These are phyloP conservation scores for Phylloporus scabripes DNA, from an alignment of 768 basidiomycete genomes.

Conservation along the genomic window DNA sequence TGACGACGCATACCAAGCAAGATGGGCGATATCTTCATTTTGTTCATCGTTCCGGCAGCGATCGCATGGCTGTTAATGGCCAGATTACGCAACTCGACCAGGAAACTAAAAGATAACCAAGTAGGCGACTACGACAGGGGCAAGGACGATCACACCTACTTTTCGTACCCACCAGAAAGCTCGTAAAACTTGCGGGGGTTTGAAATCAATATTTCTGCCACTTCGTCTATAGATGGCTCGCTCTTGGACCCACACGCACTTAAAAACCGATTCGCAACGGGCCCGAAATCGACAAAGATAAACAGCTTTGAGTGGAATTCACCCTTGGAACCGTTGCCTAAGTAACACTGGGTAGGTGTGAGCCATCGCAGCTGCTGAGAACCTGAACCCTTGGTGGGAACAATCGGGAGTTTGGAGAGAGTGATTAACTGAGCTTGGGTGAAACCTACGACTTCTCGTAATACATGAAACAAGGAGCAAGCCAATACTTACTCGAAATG, in stretches of 20 bases:
- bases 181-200: slow-evolving; percentile 69
- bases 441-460: slow-evolving; percentile 44
- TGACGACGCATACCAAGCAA: slow-evolving; percentile 70
- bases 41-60: slow-evolving; percentile 41
- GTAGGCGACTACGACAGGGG: neutral
- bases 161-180: slow-evolving; percentile 60
- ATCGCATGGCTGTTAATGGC: slow-evolving; percentile 65
- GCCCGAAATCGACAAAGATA: slow-evolving; percentile 84
- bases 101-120: slow-evolving; percentile 47
- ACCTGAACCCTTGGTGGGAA: slow-evolving; percentile 48
- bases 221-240: slow-evolving; percentile 82
- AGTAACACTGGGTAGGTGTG: slow-evolving; percentile 64
- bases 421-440: slow-evolving; percentile 46
- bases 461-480: slow-evolving; percentile 1
- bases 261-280: slow-evolving; percentile 76
- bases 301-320: slow-evolving; percentile 79
- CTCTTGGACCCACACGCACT: slow-evolving; percentile 81
- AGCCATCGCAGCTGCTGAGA: slow-evolving; percentile 40
- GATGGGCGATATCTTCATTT: slow-evolving; percentile 68
- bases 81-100: slow-evolving; percentile 77
- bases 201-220: slow-evolving; percentile 61
- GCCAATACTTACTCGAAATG: slow-evolving; percentile 44
- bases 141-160: slow-evolving; percentile 39
- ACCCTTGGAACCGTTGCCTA: slow-evolving; percentile 47
- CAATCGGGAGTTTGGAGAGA: slow-evolving; percentile 57